Conservation (phyloP, 352 stramenopile species). For the Phytophthora litchii region DNA sequence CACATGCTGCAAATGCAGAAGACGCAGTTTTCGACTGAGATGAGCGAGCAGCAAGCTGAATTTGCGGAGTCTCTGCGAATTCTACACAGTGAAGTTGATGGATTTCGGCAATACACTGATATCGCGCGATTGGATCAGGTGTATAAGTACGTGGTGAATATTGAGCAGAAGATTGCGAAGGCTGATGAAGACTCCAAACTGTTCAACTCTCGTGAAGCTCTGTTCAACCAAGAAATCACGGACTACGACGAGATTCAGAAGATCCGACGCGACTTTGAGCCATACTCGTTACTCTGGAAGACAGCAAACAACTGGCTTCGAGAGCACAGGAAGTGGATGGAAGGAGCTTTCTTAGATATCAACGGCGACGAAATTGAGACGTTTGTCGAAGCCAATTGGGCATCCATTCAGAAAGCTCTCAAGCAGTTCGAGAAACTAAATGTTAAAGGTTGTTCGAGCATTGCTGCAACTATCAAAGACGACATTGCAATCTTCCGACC, state of each 20-base stretch:
- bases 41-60: constrained; percentile 93
- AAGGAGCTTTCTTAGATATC: constrained; percentile 89
- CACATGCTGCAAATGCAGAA: constrained; percentile 87
- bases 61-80: constrained; percentile 87
- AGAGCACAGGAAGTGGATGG: constrained; percentile 93
- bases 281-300: constrained; percentile 95
- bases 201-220: constrained; percentile 92
- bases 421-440: constrained; percentile 94
- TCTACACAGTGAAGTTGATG: constrained; percentile 89
- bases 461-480: constrained; percentile 89
- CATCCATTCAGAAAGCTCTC: constrained; percentile 88
- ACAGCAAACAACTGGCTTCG: constrained; percentile 91
- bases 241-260: constrained; percentile 92
- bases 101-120: constrained; percentile 88
- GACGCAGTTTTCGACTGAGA: constrained; percentile 84
- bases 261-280: constrained; percentile 93
- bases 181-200: constrained; percentile 88
- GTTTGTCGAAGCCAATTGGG: constrained; percentile 84
- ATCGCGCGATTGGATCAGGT: constrained; percentile 85
- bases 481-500: constrained; percentile 91
- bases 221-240: constrained; percentile 90
- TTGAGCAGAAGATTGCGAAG: constrained; percentile 89
- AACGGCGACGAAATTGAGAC: constrained; percentile 93
- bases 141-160: constrained; percentile 86
- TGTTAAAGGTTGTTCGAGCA: constrained; percentile 83